Evolutionary conservation across 345 rosid genomes (phyloP), one percentile per base, ranked within the genome.

Genomic region (Cardamine occulta): DNA sequence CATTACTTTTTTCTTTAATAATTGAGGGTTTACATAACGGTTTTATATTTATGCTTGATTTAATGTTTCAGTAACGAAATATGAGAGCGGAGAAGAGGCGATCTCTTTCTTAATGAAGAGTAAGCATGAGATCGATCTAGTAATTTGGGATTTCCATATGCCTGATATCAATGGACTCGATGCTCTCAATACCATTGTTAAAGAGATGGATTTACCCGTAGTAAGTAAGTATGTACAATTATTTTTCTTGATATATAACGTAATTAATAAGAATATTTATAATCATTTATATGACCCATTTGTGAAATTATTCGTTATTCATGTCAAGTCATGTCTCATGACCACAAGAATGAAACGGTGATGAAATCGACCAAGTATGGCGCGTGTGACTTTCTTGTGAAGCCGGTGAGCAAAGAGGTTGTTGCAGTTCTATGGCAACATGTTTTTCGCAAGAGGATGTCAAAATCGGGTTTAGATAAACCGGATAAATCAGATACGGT

Each of bases 141-240:
- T 77, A 39, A 19, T 77, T 53, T 77, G 75, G 80, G 80, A 77
- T 63, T 63, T 54, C 48, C 58, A 76, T 54, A 40, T 69, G 51
- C 64, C 56, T 3, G 40, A 52, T 14, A 63, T 69, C 37, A 56
- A 63, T 70, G 80, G 32, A 45, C 32, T 55, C 14, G 28, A 70
- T 13, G 80, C 80, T 63, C 75, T 77, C 52, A 63, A 42, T 6
- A 32, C 19, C 66, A 55, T 70, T 37, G 10, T 13, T 35, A 63
- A 54, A 63, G 44, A 45, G 7, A 70, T 63, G 60, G 45, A 77
- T 63, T 64, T 77, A 15, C 80, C 80, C 3, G 52, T 77, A 24
- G 71, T 55, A 32, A 63, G 77, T 73, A 73, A 70, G 75, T 64
- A 76, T 31, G 15, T 15, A 31, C 7, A 32, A 40, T 49, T 23